Conservation (phyloP, 805 yeast genomes). For the Metschnikowia borealis region DNA sequence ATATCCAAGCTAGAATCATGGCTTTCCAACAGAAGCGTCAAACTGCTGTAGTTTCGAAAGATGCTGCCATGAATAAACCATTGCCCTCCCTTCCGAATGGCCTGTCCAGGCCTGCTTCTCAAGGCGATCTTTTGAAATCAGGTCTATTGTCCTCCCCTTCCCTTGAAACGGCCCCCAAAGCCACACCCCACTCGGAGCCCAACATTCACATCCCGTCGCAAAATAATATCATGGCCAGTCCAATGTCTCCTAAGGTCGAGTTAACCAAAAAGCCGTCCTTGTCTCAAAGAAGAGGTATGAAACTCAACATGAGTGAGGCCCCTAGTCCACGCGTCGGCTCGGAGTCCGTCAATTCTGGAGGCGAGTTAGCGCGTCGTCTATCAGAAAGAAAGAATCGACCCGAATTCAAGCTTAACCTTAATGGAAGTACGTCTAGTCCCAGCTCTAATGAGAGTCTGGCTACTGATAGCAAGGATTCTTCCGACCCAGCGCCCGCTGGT, state of each 20-base stretch:
- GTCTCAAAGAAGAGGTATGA: conserved; percentile 55
- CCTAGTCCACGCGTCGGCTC: conserved; percentile 9
- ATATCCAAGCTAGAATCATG: conserved; percentile 78
- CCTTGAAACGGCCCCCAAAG: not conserved
- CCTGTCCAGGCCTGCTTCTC: conserved; percentile 12
- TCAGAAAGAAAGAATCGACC: conserved; percentile 40
- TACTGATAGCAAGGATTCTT: conserved; percentile 15
- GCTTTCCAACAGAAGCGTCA: conserved; percentile 81
- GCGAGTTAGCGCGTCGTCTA: conserved; percentile 34
- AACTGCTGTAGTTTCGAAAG: conserved; percentile 11
- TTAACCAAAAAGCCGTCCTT: conserved; percentile 40
- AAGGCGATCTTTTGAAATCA: conserved; percentile 5
- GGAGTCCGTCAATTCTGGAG: conserved; percentile 22
- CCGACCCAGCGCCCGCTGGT: conserved; percentile 32
- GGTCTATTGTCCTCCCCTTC: conserved; percentile 13
- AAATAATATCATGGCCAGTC: not conserved
- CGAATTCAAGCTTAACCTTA: conserved; percentile 35
- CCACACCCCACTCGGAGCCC: not conserved
- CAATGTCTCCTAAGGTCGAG: conserved; percentile 8
- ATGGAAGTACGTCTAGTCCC: conserved; percentile 15
- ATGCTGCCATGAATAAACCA: conserved; percentile 9
- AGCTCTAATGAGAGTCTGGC: conserved; percentile 18
- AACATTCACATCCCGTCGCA: not conserved
- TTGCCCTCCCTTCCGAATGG: conserved; percentile 17
- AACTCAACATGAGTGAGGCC: conserved; percentile 38